Base-by-base conservation (phyloP, 805 yeast species). In the Candida sakaeoensis region DNA sequence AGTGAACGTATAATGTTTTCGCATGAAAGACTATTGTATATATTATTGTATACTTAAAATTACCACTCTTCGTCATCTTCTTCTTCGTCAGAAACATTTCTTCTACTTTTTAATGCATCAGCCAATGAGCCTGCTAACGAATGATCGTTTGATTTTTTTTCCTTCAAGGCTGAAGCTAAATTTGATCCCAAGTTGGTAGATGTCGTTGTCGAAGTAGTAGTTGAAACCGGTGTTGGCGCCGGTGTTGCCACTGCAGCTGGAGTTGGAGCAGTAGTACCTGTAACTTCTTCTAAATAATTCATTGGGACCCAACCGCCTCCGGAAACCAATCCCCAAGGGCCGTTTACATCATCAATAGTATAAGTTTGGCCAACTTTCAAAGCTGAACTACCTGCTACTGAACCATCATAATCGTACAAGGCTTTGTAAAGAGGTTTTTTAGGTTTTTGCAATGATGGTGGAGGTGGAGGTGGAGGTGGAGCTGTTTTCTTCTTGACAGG, bases 271-370 rank as follows among this genome's bases (percentile, higher is more conserved):
- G 73, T 63, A 12, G 70, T 57, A 2, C 55, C 60, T 8, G 15
- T 4, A 17, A 23, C 22, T 44, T 77, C 79, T 15, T 70, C 79
- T 54, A 91, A 79, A 57, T 90, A 93, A n/a, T 90, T 85, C 16
- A 93, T 83, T 10, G 99, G 99, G 9, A 93, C 91, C 99, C 99
- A 93, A 4, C 99, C 99, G 58, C 89, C 93, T 24, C 79, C 71
- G 57, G 84, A 85, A 8, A 89, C 97, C 42, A 93, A 71, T 52
- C 95, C 91, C 99, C 99, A 93, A 13, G 96, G 96, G 46, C 86
- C 90, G 33, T 82, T 80, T 42, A 83, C 86, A 47, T 83, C 79
- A 54, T 76, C 82, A 24, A 93, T 78, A 45, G 79, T 79, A 26
- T 91, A 80, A 34, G 87, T 68, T 33, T 85, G 85, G 43, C 85